These are phyloP conservation scores for Thelephora ganbajun DNA, from an alignment of 768 basidiomycete species.

Conservation along the genomic window DNA sequence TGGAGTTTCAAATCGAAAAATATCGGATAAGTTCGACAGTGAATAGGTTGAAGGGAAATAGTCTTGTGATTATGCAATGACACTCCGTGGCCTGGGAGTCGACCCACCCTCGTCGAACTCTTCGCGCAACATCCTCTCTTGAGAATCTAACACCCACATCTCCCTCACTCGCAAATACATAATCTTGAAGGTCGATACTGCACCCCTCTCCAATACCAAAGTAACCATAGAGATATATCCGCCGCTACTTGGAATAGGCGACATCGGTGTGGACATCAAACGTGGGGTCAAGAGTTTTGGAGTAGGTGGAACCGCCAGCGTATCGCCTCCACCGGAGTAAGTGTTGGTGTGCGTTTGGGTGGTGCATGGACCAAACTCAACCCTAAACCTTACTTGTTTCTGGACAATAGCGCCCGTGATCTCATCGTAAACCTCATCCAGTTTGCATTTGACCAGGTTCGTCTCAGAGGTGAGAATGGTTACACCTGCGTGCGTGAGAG, in stretches of 20 bases:
- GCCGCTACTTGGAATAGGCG: conserved; percentile 15
- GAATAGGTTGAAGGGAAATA: no score
- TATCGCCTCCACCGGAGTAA: conserved; percentile 11
- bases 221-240: conserved; percentile 52
- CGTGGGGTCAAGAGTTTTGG: conserved; percentile 10
- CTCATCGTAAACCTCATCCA: conserved; percentile 33
- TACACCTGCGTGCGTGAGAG: conserved; percentile 57
- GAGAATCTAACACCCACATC: conserved; percentile 39
- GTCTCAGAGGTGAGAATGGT: conserved; percentile 40
- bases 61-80: no score
- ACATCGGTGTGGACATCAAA: conserved; percentile 12
- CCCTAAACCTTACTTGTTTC: conserved; percentile 72
- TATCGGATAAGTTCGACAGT: no score
- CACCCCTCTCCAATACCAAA: conserved; percentile 83
- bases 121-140: no score
- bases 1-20: no score
- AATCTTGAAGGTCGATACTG: conserved; percentile 70
- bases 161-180: conserved; percentile 62
- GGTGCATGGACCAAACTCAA: conserved; percentile 47
- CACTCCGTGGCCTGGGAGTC: no score
- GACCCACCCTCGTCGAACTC: no score
- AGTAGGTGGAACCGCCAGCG: not conserved
- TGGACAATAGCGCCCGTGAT: conserved; percentile 27
- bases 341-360: conserved; percentile 2
- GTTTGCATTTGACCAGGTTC: conserved; percentile 34